Base-by-base conservation (phyloP, 352 stramenopile genomes). In the Pythium folliculosum region DNA sequence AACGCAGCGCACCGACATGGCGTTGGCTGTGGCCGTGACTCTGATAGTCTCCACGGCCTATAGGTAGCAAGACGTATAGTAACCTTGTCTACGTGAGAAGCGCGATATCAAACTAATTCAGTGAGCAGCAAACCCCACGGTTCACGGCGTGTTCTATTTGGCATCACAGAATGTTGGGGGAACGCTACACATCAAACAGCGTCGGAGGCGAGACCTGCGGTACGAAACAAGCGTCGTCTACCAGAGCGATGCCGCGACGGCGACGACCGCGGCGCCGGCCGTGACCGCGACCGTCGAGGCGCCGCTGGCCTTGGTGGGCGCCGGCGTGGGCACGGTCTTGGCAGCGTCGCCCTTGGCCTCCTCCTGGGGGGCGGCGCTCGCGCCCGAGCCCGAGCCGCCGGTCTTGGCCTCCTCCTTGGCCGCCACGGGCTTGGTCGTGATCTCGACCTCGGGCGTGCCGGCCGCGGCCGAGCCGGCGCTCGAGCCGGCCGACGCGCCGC, bases 161-260 rank as follows among this genome's bases (percentile, higher is more conserved):
- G 40, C 14, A 47, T 47, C 35, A 40, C 35, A 40, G 8, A 40
- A 10, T 40, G 35, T 32, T 32, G 27, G 27, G 35, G 12, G 12
- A 40, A 40, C 35, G 12, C 49, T 32, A 56, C 14, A n/a, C 49
- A 56, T 23, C 12, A 56, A 35, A 6, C 9, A 10, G 49, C n/a
- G 43, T n/a, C 49, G n/a, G 27, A 32, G 27, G 27, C 3, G 27
- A 32, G 27, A 32, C 5, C 5, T 32, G 27, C 27, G 27, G 27
- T 6, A 32, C 27, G n/a, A n/a, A n/a, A n/a, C n/a, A n/a, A 37
- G 32, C 7, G n/a, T 22, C 7, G 17, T 57, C 51, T 57, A 57
- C 51, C 32, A 44, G 51, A 57, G 51, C 51, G 51, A 57, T 3
- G 51, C 51, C n/a, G 37, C 51, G 30, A 35, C 51, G 17, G 51